Evolutionary conservation across 805 yeast species (phyloP), one percentile per base, ranked within the genome.

Genomic region (Barnettozyma siamensis): DNA sequence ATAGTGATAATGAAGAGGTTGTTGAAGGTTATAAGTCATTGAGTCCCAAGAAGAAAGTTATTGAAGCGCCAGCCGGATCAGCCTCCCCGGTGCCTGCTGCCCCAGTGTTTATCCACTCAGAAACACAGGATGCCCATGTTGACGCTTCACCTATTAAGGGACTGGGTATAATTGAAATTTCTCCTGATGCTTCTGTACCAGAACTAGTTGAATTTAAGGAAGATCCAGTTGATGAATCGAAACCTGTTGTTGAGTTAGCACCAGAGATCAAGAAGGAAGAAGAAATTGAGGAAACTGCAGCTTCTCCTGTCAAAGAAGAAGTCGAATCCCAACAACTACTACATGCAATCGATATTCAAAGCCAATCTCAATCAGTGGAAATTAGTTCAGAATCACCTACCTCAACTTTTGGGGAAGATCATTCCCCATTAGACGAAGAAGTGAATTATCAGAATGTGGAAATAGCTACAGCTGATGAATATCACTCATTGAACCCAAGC

Each of bases 401-500:
- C 8, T 17, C 24, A 10, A 12, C 15, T 11, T 13, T 18, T 9
- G 29, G 6, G 7, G 37, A 34, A 7, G 34, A 32, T 13, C 34
- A 32, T n/a, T 16, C 12, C 7, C 33, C 39, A 13, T 30, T 36
- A 20, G 29, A 36, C 21, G 33, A 36, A 16, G 33, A 41, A 33
- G 23, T 33, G 20, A 41, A 33, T 17, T 33, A 24, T 19, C 26
- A 29, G 3, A 37, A 36, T 9, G 31, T 15, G 12, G 35, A 41
- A 11, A 17, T 36, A n/a, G 18, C 18, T 6, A 13, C 7, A 8
- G 31, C 38, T 31, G 47, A 42, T n/a, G 43, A 41, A 17, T 41
- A 38, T 27, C 38, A 30, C 3, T 38, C 45, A 2, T 27, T 43
- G 11, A 42, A 34, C 16, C 47, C 50, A 15, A 35, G 47, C 8